Evolutionary conservation across 2,329 filamentous ascomycete species (phyloP).

Genomic region (Davidsoniella australis): DNA sequence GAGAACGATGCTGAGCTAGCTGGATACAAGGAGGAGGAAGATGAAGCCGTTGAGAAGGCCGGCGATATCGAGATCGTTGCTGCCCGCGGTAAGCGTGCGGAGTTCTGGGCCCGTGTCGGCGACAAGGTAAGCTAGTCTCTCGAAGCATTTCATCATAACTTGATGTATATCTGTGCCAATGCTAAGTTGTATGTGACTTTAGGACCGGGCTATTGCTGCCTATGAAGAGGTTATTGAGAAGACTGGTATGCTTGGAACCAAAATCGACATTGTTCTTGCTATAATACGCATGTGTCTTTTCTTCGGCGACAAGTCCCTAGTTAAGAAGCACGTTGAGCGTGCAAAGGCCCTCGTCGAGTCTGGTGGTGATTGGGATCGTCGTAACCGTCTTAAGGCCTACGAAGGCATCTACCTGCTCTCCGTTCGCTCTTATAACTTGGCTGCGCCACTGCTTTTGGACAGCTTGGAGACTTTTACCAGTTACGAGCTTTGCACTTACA

Average conservation of each 20-base stretch:
- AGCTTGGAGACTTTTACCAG: slow-evolving; percentile 96
- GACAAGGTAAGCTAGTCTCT: slow-evolving; percentile 54
- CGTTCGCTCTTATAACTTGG: slow-evolving; percentile 73
- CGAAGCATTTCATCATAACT: neutral
- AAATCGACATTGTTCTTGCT: slow-evolving; percentile 91
- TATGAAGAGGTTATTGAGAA: slow-evolving; percentile 93
- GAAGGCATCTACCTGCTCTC: slow-evolving; percentile 88
- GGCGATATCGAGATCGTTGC: slow-evolving; percentile 91
- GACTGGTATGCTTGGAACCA: slow-evolving; percentile 88
- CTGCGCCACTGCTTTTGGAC: slow-evolving; percentile 85
- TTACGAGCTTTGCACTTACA: slow-evolving; percentile 96
- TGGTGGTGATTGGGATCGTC: slow-evolving; percentile 94
- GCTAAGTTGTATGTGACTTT: neutral
- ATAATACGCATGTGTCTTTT: slow-evolving; percentile 93
- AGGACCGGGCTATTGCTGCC: slow-evolving; percentile 87
- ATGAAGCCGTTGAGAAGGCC: slow-evolving; percentile 87
- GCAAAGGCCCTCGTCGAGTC: slow-evolving; percentile 81
- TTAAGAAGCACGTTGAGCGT: slow-evolving; percentile 86
- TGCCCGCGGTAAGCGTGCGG: slow-evolving; percentile 82
- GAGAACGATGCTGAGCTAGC: slow-evolving; percentile 68
- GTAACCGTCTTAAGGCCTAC: slow-evolving; percentile 97
- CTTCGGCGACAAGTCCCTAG: slow-evolving; percentile 80
- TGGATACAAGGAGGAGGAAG: slow-evolving; percentile 66
- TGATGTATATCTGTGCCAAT: neutral
- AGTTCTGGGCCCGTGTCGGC: slow-evolving; percentile 88